Conservation (phyloP, 2,329 filamentous ascomycete genomes). For the Venturia carpophila region DNA sequence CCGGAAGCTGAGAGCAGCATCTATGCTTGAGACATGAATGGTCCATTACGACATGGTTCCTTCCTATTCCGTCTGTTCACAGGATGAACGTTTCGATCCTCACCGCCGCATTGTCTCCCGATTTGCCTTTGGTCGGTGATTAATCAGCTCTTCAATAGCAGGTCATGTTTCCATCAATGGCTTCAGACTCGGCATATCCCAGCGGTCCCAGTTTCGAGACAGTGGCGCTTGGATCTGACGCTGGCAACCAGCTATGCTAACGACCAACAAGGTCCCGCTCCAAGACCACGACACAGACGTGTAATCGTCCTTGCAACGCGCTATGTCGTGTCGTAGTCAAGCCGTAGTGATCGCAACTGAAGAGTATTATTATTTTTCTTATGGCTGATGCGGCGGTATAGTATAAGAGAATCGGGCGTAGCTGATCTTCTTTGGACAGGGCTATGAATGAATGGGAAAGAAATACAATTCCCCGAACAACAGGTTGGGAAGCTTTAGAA, state of each 20-base stretch:
- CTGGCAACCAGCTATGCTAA: not conserved
- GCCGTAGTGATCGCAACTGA: not conserved
- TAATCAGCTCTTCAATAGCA: not conserved
- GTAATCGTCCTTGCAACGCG: not conserved
- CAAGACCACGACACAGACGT: not conserved
- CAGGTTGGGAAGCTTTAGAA: not conserved
- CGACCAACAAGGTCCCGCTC: not conserved
- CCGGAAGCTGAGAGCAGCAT: not conserved
- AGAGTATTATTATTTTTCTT: not conserved
- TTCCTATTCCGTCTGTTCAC: not conserved
- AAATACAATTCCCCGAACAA: not conserved
- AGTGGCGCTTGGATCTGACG: not conserved
- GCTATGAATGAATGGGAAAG: slow-evolving; percentile 7
- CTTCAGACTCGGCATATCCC: not conserved
- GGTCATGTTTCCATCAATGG: not conserved
- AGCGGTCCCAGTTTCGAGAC: not conserved
- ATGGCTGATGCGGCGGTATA: not conserved
- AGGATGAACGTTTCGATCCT: not conserved
- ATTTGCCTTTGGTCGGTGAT: not conserved
- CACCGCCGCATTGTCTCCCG: not conserved
- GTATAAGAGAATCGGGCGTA: not conserved
- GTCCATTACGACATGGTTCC: not conserved
- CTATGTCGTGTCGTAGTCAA: not conserved
- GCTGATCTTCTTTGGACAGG: not conserved
- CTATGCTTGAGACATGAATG: not conserved